Base-by-base conservation (phyloP, 495 filamentous ascomycete genomes). In the Lasiosphaeria miniovina region DNA sequence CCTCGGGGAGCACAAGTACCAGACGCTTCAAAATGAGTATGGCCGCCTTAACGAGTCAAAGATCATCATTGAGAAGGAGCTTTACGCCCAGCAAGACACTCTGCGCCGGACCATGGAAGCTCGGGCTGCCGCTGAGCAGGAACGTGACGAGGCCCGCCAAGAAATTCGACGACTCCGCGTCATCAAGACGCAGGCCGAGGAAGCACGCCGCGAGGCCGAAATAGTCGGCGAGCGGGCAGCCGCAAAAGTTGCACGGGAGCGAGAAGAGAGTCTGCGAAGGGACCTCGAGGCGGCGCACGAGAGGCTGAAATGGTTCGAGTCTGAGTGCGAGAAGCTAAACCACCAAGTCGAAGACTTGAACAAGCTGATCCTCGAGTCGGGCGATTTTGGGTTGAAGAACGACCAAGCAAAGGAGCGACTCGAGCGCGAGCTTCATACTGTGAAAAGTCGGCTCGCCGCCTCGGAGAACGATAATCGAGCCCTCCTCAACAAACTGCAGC, bases 391-490 rank as follows among this genome's bases (percentile, higher is more conserved):
- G 48, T 77, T 90, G 45, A 88, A 88, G 60, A 88, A 96, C 66
- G 94, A 98, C 71, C 88, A 96, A 65, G 88, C 93, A 49, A 96
- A 97, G 68, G 91, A 97, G 68, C 88, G 95, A 6, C 77, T 96
- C 6, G 93, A 97, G 68, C 82, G 90, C 46, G 94, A 98, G 68
- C 81, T 96, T n/a, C 88, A 91, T 38, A 96, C 93, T 1, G 83
- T 96, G 43, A 96, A 93, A 67, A 93, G 93, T 58, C 87, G 94
- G 35, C 80, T 98, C 52, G 84, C 88, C 11, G 94, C 94, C 35
- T 98, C 94, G 0, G 94, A 98, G 67, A 97, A 98, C 67, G 94
- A 98, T 74, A 98, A 98, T 66, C 87, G 90, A n/a, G 86, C 92
- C 40, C 78, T 98, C 0, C 80, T 98, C 51, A 98, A 96, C 69